Evolutionary conservation across 139 green algal species (phyloP), one percentile per base, ranked within the genome.

Genomic region (Gonium pectorale): DNA sequence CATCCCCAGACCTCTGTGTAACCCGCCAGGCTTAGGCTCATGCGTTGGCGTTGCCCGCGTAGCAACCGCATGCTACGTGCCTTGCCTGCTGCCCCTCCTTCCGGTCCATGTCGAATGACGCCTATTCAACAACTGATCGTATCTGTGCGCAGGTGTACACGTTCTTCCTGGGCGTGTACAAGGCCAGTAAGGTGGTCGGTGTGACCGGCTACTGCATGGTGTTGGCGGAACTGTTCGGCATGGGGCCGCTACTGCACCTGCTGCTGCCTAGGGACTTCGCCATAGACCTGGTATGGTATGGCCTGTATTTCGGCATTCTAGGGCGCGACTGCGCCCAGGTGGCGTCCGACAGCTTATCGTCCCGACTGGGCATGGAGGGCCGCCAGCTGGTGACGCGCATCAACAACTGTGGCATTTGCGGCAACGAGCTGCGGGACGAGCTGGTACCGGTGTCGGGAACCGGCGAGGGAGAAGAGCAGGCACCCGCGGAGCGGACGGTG

Each of bases 271-370:
- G 63, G 26, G 83, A 67, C 54, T 54, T 72, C 2, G 60, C 85
- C 5, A 38, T 96, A 1, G 75, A 90, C 64, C 70, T 93, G 40
- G 70, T 94, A 59, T 94, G 92, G 93, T 98, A 98, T 86, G 95
- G 96, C 0, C 70, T 98, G 7, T 98, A 98, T 86, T 98, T 97
- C 89, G 96, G 96, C 49, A 92, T 98, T 31, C 86, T 98, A 44
- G 93, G 93, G 0, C 87, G 96, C 0, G 96, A 98, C 84, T 95
- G 89, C 24, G 96, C 96, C 5, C 95, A 98, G 88, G 92, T 98
- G 5, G 93, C 93, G 8, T 89, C 87, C 8, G 94, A 97, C 44
- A 87, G 90, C 27, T 5, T 85, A 5, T 75, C 91, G 7, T 29
- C 67, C 11, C 74, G 54, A 0, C 88, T 97, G 67, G 95, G 94